Evolutionary conservation across 306 rosid genomes (phyloP).

Genomic region (Geum urbanum): DNA sequence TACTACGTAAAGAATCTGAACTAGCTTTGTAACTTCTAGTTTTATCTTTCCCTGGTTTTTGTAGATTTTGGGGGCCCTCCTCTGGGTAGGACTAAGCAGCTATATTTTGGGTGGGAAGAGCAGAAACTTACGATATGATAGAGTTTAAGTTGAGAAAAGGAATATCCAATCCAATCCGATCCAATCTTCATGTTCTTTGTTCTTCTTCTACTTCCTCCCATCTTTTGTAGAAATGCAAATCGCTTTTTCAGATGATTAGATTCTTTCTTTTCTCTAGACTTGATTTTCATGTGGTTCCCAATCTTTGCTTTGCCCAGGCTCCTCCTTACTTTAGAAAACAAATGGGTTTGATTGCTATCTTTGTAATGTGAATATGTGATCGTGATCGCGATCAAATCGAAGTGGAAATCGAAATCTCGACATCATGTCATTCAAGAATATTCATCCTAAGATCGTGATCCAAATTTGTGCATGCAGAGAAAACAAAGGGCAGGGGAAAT

Average conservation of each 20-base stretch:
- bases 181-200: not conserved
- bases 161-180: slow-evolving; percentile 20
- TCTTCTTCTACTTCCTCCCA: not conserved
- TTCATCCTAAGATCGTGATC: not conserved
- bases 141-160: slow-evolving; percentile 28
- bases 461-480: slow-evolving; percentile 26
- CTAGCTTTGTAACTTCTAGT: not conserved
- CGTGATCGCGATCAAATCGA: not conserved
- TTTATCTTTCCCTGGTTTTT: not conserved
- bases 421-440: slow-evolving; percentile 29
- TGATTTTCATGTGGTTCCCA: slow-evolving; percentile 25
- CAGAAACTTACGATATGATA: not conserved
- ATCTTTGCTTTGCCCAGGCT: slow-evolving; percentile 1
- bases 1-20: slow-evolving; percentile 15
- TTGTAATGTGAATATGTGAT: slow-evolving; percentile 8
- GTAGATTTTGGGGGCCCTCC: not conserved
- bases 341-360: not conserved
- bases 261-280: slow-evolving; percentile 32
- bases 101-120: slow-evolving; percentile 19
- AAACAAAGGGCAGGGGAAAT: not conserved
- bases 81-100: slow-evolving; percentile 14
- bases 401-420: too few species aligned
- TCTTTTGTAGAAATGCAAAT: slow-evolving; percentile 40
- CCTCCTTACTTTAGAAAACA: not conserved
- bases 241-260: slow-evolving; percentile 29